Conservation (phyloP, 192 early-diverging fungal genomes). For the Coemansia sp. region DNA sequence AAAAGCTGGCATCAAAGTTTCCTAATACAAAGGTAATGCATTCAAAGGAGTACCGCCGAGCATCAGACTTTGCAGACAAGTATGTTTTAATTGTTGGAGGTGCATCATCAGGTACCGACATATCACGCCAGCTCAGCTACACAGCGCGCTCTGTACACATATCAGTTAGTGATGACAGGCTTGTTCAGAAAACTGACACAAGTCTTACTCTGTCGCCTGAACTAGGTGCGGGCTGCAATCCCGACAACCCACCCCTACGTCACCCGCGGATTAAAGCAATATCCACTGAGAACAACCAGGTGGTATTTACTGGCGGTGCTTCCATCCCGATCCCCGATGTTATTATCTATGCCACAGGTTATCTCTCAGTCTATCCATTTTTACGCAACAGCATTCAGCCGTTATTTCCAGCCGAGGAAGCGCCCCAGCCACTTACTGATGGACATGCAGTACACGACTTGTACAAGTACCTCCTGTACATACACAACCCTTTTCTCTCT, state of each 20-base stretch:
- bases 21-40: constrained; percentile 10
- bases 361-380: constrained; percentile 63
- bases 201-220: not conserved
- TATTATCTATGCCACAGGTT: constrained; percentile 69
- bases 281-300: not conserved
- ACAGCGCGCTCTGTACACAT: constrained; percentile 42
- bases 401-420: not conserved
- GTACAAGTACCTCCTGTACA: constrained; percentile 52
- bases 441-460: constrained; percentile 47
- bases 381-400: constrained; percentile 19
- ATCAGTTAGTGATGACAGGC: constrained; percentile 13
- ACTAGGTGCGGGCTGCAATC: constrained; percentile 12
- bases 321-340: constrained; percentile 35
- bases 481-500: constrained; percentile 54
- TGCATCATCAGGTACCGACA: constrained; percentile 57
- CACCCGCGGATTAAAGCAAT: constrained; percentile 15
- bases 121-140: constrained; percentile 48
- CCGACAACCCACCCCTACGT: not conserved
- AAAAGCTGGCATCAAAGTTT: not conserved
- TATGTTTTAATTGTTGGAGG: constrained; percentile 58
- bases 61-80: constrained; percentile 18
- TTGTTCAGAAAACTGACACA: not conserved
- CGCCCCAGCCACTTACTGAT: constrained; percentile 22
- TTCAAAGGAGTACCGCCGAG: constrained; percentile 35
- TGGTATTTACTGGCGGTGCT: constrained; percentile 40